A percentile compares a stretch with the other conserved stretches of the same genome.
phyloP scores from a whole-genome alignment of 345 rosid genomes.

The Euclidium syriacum region DNA sequence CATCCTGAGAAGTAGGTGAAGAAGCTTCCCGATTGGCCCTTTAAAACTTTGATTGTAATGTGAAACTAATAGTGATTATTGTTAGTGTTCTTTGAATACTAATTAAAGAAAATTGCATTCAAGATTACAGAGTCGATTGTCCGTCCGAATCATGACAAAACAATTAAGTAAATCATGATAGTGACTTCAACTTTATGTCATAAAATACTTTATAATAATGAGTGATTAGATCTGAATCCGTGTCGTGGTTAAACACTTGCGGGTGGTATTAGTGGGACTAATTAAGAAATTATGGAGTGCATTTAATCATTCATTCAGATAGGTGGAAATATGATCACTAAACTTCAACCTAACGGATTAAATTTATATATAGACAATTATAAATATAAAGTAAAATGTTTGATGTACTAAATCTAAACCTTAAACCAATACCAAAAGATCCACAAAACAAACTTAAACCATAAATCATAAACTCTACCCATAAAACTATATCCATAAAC shows the following conservation, averaged over 20 bases:
- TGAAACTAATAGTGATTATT: conserved; percentile 12
- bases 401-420: no score
- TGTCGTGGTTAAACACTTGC: conserved; percentile 18
- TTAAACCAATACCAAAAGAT: no score
- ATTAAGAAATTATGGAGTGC: not conserved
- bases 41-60: not conserved
- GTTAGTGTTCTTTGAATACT: conserved; percentile 6
- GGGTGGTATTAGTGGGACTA: conserved; percentile 22
- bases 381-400: no score
- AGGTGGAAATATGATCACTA: not conserved
- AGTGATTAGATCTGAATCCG: conserved; percentile 16
- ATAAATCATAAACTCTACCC: no score
- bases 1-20: conserved; percentile 3
- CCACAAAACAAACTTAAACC: no score
- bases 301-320: conserved; percentile 4
- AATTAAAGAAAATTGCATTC: not conserved
- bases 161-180: conserved; percentile 1
- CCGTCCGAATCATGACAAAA: conserved; percentile 17
- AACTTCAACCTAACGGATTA: not conserved
- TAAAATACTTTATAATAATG: not conserved
- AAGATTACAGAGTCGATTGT: conserved; percentile 16
- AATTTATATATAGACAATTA: no score
- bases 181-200: conserved; percentile 18
- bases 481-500: no score
- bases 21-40: conserved; percentile 8